phyloP scores from a whole-genome alignment of 2,329 filamentous ascomycete genomes.

The Ustilaginoidea virens region DNA sequence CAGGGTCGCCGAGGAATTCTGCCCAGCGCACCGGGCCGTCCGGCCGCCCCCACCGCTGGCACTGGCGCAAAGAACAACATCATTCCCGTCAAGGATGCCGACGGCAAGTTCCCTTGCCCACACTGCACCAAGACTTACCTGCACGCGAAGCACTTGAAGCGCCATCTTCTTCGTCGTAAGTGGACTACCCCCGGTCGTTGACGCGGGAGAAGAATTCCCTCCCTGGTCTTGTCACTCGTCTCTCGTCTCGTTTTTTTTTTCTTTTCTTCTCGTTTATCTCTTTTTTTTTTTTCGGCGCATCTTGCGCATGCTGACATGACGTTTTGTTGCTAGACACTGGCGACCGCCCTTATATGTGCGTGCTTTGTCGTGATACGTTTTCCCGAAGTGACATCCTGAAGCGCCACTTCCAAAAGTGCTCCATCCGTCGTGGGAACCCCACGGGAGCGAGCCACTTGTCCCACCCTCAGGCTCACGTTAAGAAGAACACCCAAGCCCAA shows the following conservation, averaged over 20 bases:
- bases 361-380: constrained; percentile 94
- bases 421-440: constrained; percentile 86
- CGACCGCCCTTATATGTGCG: constrained; percentile 95
- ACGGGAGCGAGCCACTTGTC: constrained; percentile 89
- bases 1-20: constrained; percentile 85
- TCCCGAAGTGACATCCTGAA: constrained; percentile 96
- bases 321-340: constrained; percentile 65
- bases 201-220: too few species aligned
- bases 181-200: too few species aligned
- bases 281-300: constrained; percentile 3
- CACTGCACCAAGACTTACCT: constrained; percentile 98
- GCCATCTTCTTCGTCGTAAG: constrained; percentile 91
- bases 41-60: constrained; percentile 58
- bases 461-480: constrained; percentile 78
- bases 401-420: constrained; percentile 98
- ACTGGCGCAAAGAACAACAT: constrained; percentile 62
- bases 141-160: constrained; percentile 93
- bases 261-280: background rate
- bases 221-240: too few species aligned
- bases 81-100: constrained; percentile 86
- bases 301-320: constrained; percentile 17
- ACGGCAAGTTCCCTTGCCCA: constrained; percentile 95
- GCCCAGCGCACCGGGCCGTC: constrained; percentile 76
- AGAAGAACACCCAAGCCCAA: constrained; percentile 52
- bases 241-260: too few species aligned